Evolutionary conservation across 2,329 filamentous ascomycete species (phyloP).

Genomic region (Lecanicillium sp.): DNA sequence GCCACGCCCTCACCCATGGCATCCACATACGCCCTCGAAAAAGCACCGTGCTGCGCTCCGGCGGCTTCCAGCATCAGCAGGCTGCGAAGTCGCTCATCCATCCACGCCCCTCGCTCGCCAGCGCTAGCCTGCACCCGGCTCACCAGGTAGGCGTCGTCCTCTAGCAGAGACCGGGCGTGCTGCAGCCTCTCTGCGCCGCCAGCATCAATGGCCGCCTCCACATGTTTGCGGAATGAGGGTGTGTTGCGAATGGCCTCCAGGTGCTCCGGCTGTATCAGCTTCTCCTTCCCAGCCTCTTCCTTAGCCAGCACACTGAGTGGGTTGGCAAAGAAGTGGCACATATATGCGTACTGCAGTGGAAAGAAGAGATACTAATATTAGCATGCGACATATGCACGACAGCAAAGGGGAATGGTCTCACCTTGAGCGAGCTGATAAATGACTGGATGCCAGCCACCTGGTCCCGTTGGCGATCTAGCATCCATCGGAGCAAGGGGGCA

Average conservation of each 20-base stretch:
- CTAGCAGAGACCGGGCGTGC: slow-evolving; percentile 42
- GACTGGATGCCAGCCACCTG: slow-evolving; percentile 71
- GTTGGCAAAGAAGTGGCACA: slow-evolving; percentile 82
- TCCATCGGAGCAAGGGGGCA: slow-evolving; percentile 51
- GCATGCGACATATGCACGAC: neutral
- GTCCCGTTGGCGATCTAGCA: slow-evolving; percentile 68
- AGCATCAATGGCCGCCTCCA: slow-evolving; percentile 43
- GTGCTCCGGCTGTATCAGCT: slow-evolving; percentile 52
- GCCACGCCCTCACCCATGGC: slow-evolving; percentile 52
- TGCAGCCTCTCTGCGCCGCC: slow-evolving; percentile 39
- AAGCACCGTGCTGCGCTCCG: slow-evolving; percentile 32
- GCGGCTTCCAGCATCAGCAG: slow-evolving; percentile 41
- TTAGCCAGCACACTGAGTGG: slow-evolving; percentile 60
- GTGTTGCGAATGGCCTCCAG: slow-evolving; percentile 62
- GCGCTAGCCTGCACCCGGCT: slow-evolving; percentile 30
- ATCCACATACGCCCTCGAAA: slow-evolving; percentile 54
- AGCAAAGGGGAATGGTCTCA: slow-evolving; percentile 23
- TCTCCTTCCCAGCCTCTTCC: slow-evolving; percentile 20
- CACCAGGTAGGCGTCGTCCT: slow-evolving; percentile 53
- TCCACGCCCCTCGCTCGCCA: slow-evolving; percentile 28
- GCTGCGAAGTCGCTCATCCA: slow-evolving; percentile 42
- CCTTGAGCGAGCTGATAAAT: slow-evolving; percentile 65
- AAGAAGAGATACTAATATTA: neutral
- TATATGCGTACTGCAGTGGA: slow-evolving; percentile 63
- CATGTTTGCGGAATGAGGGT: slow-evolving; percentile 57